Evolutionary conservation across 192 early-diverging fungal species (phyloP), one percentile per base, ranked within the genome.

Genomic region (Linnemannia hyalina): DNA sequence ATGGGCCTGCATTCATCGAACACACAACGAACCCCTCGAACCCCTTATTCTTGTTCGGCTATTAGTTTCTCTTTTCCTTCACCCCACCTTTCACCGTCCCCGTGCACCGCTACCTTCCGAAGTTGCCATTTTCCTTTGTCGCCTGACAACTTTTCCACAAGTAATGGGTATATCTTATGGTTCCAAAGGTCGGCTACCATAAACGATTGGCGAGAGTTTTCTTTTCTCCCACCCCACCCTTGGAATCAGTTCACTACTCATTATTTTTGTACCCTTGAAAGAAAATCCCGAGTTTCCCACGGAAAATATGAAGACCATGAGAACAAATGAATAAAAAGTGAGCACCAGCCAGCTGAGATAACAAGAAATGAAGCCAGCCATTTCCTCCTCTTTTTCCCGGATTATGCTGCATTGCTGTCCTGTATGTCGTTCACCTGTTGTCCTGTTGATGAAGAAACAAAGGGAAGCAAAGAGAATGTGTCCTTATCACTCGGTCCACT

Each of bases 251-350:
- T 65, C 26, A 23, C 5, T n/a, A 8, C n/a, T 29, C n/a, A 6
- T 65, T 29, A 0, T 32, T 32, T 32, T 65, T 15, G 60, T 29
- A 65, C 11, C 11, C n/a, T 32, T 0, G 26, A 29, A 65, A 65
- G 6, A 65, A 29, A 0, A 65, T 65, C 23, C 11, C 29, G 29
- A 65, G 60, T 65, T 65, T 72, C 29, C 41, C 36, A 36, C 35
- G 81, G 32, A 55, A 77, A 15, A 65, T 46, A 68, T 77, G 32
- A 41, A 42, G 13, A 35, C 41, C 47, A 76, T 76, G 9, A 41
- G n/a, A 13, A 55, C 26, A 49, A 77, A 38, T 41, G 40, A 68
- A 36, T 4, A 41, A 46, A 40, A 68, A 42, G 69, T 44, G 72
- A 52, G 72, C 42, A 44, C 40, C 49, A 22, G 32, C 18, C 49